These are phyloP conservation scores for Erysimum cheiranthoides DNA, from an alignment of 345 rosid genomes.

Conservation along the genomic window DNA sequence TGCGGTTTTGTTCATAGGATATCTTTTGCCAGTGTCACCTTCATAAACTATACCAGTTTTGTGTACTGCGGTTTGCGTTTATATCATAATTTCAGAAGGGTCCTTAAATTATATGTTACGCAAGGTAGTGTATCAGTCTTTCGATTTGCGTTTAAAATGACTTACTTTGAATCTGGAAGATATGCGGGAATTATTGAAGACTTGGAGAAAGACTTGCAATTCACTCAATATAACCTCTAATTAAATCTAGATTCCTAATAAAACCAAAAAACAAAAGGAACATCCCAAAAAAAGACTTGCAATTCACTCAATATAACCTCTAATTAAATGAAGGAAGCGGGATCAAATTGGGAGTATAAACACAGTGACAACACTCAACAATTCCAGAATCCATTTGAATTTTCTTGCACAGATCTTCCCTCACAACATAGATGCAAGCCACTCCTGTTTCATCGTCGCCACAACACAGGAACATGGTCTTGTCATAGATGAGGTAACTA, in stretches of 20 bases:
- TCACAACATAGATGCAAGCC: conserved; percentile 20
- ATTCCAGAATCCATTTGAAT: background rate
- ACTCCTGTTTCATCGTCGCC: background rate
- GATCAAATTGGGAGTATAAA: conserved; percentile 6
- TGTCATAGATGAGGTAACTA: conserved; percentile 24
- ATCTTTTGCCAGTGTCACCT: no score
- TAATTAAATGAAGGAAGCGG: background rate
- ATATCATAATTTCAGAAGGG: no score
- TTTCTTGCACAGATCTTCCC: conserved; percentile 9
- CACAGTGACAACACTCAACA: background rate
- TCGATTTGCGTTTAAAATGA: background rate
- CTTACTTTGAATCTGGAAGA: conserved; percentile 51
- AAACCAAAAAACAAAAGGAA: no score
- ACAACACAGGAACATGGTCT: conserved; percentile 19
- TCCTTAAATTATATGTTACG: no score
- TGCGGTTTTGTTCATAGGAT: no score
- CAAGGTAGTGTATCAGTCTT: no score
- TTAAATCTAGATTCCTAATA: no score
- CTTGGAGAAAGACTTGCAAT: conserved; percentile 86
- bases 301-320: background rate
- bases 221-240: no score
- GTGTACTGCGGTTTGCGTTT: no score
- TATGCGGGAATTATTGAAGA: conserved; percentile 77
- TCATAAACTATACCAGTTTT: no score
- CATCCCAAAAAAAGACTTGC: background rate